Conservation (phyloP, 1,284 basidiomycete genomes). For the Takashimella koratensis region DNA sequence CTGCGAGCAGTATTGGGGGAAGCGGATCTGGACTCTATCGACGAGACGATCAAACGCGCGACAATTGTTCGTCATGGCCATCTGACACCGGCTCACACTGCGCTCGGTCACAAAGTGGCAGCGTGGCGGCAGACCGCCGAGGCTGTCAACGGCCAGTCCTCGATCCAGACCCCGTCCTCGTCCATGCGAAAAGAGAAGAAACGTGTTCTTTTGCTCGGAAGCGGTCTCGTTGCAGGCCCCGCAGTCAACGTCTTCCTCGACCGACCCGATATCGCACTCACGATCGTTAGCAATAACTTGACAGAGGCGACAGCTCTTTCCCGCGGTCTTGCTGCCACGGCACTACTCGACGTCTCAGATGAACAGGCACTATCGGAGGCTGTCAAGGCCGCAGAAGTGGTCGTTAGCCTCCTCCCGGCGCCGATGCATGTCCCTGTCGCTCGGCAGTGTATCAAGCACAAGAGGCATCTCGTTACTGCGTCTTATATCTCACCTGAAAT, state of each 20-base stretch:
- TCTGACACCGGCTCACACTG: conserved; percentile 57
- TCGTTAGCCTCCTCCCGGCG: conserved; percentile 68
- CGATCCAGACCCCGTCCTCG: not conserved
- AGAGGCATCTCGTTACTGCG: conserved; percentile 82
- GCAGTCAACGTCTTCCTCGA: conserved; percentile 68
- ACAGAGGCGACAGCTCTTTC: conserved; percentile 61
- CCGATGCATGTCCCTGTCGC: conserved; percentile 73
- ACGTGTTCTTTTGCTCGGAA: conserved; percentile 75
- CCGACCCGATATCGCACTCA: conserved; percentile 59
- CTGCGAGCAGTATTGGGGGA: conserved; percentile 48
- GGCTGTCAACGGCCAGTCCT: not conserved
- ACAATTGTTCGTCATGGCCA: conserved; percentile 64
- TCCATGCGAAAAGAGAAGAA: conserved; percentile 53
- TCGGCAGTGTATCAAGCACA: conserved; percentile 66
- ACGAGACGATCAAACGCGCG: conserved; percentile 60
- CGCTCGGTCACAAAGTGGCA: conserved; percentile 59
- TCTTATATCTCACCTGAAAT: conserved; percentile 86
- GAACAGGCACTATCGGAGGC: conserved; percentile 55
- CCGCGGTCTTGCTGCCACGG: conserved; percentile 57
- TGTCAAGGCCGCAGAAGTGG: conserved; percentile 56
- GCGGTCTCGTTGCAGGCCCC: conserved; percentile 86
- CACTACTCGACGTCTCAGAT: conserved; percentile 64
- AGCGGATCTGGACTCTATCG: conserved; percentile 33
- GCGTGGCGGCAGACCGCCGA: conserved; percentile 38
- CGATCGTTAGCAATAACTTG: conserved; percentile 71